Base-by-base conservation (phyloP, 1,284 basidiomycete species). In the Tremellales sp. region DNA sequence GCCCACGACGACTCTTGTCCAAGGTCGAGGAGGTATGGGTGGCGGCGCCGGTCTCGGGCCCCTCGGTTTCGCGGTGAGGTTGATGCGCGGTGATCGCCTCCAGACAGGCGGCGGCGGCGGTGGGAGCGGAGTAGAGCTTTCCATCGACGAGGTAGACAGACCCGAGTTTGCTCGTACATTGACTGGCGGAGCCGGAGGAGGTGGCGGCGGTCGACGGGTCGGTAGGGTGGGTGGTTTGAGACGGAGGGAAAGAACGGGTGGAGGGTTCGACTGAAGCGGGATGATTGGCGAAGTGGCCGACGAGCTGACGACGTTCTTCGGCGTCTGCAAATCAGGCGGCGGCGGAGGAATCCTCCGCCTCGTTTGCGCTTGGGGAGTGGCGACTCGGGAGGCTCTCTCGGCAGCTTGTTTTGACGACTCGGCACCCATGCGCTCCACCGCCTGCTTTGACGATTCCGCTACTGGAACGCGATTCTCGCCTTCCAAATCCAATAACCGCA, bases 21-120 rank as follows among this genome's bases (percentile, higher is more conserved):
- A 57, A n/a, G 60, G 51, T 25, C 65, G 47, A 2, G 58, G 54
- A 2, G 68, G 65, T n/a, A n/a, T n/a, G 4, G 65, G 58, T 1
- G 68, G 68, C 1, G 68, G 62, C 2, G 50, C 59, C 4, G 62
- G 60, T 51, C 69, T 47, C 4, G 66, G 66, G 21, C 66, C 66
- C 27, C 46, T 54, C 2, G 65, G 66, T 19, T 44, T 13, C 31
- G 46, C 12, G 34, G 31, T 40, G 24, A n/a, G 29, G 36, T 43
- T 31, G 39, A 24, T 21, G 33, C 38, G 24, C 26, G 48, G 18
- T 14, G 44, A 16, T 14, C 28, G 29, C 19, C 48, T 19, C 32
- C 44, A 16, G 28, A 33, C 13, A 10, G 36, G 40, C 14, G 33
- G 39, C 7, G 42, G 40, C 3, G 19, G 37, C 7, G 37, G 37